Conservation (phyloP, 2,329 filamentous ascomycete species). For the Cercospora sp. region DNA sequence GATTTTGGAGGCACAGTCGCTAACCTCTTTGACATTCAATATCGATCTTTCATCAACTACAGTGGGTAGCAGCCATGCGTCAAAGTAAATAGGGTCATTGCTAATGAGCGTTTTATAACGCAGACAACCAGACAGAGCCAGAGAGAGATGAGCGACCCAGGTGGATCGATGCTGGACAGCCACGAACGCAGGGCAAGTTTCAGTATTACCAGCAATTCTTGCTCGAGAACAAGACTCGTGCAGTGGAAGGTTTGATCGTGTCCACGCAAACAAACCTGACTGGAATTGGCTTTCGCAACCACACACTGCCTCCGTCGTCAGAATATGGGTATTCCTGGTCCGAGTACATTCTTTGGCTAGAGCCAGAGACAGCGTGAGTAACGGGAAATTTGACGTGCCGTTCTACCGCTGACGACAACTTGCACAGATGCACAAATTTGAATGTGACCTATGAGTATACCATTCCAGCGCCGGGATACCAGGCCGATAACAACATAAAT, state of each 20-base stretch:
- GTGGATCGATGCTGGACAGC: conserved; percentile 9
- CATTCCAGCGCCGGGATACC: not conserved
- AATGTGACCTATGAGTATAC: conserved; percentile 16
- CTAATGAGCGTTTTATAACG: not conserved
- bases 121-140: conserved; percentile 15
- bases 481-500: not conserved
- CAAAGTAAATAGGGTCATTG: not conserved
- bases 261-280: not conserved
- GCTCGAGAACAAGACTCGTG: conserved; percentile 9
- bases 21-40: conserved; percentile 14
- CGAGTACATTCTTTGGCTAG: conserved; percentile 10
- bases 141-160: not conserved
- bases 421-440: conserved; percentile 8
- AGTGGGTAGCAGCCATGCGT: not conserved
- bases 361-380: conserved; percentile 13
- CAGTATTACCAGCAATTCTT: conserved; percentile 16
- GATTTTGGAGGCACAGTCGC: conserved; percentile 6
- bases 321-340: conserved; percentile 10
- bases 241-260: conserved; percentile 15
- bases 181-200: conserved; percentile 13
- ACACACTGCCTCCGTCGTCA: conserved; percentile 16
- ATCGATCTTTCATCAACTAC: conserved; percentile 17
- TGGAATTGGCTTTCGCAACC: conserved; percentile 17
- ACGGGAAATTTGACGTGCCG: too few species aligned
- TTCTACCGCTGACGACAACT: not conserved